Percentiles rank a stretch among this genome's conserved stretches.
These are phyloP conservation scores for Erysiphe pulchra DNA, from an alignment of 2,329 filamentous ascomycete genomes.

Conservation along the genomic window DNA sequence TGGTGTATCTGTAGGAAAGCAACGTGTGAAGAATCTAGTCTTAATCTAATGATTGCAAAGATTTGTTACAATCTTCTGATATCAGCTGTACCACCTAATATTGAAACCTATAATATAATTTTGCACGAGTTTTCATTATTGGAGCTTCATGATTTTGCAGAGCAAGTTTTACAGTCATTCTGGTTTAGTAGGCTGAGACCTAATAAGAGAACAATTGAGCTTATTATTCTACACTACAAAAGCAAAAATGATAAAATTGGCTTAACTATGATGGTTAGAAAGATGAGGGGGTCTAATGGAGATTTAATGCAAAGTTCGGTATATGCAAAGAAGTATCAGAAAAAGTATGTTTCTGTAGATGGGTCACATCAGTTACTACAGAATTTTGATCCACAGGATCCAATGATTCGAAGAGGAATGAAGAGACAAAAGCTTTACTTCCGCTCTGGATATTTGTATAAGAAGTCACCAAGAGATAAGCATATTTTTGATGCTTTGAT, in stretches of 20 bases:
- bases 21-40: slow-evolving; percentile 1
- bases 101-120: slow-evolving; percentile 46
- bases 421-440: not conserved
- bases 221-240: slow-evolving; percentile 12
- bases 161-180: slow-evolving; percentile 26
- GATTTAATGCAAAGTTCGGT: not conserved
- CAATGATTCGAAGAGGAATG: not conserved
- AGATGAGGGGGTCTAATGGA: slow-evolving; percentile 8
- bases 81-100: slow-evolving; percentile 32
- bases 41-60: slow-evolving; percentile 13
- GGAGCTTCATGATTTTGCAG: slow-evolving; percentile 22
- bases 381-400: slow-evolving; percentile 12
- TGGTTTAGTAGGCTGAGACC: slow-evolving; percentile 13
- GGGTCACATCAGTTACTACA: slow-evolving; percentile 7
- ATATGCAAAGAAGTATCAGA: not conserved
- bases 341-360: not conserved
- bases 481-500: slow-evolving; percentile 11
- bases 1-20: slow-evolving; percentile 4
- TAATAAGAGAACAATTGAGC: slow-evolving; percentile 6
- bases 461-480: slow-evolving; percentile 7
- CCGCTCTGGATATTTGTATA: slow-evolving; percentile 1
- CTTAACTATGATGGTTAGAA: slow-evolving; percentile 7
- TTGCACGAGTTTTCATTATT: slow-evolving; percentile 35
- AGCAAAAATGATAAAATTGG: slow-evolving; percentile 6
- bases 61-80: slow-evolving; percentile 39